Percentiles rank a stretch among this genome's conserved stretches.
phyloP scores from a whole-genome alignment of 257 asterid genomes.

The Solanum rostratum region DNA sequence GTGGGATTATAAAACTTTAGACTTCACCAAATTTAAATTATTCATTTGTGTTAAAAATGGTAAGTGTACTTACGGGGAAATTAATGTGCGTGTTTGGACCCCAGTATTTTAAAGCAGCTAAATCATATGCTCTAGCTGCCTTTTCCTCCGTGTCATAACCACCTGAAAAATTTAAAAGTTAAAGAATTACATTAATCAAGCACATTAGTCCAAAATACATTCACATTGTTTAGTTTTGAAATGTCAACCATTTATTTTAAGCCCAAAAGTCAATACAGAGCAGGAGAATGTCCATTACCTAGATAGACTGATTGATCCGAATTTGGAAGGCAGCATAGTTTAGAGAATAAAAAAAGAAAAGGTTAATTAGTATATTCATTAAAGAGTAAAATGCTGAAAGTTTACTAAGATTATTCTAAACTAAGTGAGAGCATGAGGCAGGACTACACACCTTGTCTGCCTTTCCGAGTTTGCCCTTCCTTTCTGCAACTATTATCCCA shows the following conservation, averaged over 20 bases:
- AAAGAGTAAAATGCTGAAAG: neutral
- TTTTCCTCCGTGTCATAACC: slow-evolving; percentile 89
- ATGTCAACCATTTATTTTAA: neutral
- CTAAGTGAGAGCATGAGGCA: neutral
- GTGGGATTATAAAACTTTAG: neutral
- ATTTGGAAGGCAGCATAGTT: neutral
- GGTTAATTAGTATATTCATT: neutral
- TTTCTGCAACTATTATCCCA: slow-evolving; percentile 84
- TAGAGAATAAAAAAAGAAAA: neutral
- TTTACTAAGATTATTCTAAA: neutral
- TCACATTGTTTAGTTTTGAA: neutral
- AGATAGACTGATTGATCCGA: slow-evolving; percentile 40
- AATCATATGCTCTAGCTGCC: slow-evolving; percentile 86
- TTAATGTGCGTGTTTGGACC: slow-evolving; percentile 79
- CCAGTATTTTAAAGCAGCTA: slow-evolving; percentile 91
- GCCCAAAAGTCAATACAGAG: neutral
- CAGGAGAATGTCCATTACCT: slow-evolving; percentile 24
- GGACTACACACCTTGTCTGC: slow-evolving; percentile 54
- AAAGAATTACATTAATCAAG: neutral
- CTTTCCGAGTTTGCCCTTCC: slow-evolving; percentile 87
- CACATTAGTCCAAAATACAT: neutral
- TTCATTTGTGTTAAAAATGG: neutral
- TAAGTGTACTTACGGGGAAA: slow-evolving; percentile 39
- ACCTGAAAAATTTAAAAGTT: slow-evolving; percentile 17
- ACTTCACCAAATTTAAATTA: neutral